These are phyloP conservation scores for Mortierella sp. DNA, from an alignment of 371 early-diverging fungal genomes.

Conservation along the genomic window DNA sequence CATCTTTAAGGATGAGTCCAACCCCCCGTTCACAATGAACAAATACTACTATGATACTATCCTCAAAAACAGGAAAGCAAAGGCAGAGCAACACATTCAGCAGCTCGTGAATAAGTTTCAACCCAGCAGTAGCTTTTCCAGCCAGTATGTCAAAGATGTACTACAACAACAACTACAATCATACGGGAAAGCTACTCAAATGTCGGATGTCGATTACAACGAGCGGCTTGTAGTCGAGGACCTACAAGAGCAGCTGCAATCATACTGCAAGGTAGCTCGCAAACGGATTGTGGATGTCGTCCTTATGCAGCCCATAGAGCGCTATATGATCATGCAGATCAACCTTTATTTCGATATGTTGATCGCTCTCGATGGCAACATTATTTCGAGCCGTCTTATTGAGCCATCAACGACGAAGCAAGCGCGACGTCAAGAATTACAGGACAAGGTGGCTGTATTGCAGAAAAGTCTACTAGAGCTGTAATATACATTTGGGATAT, in stretches of 20 bases:
- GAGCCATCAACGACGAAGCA: conserved; percentile 14
- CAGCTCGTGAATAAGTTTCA: neutral
- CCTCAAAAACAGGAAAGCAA: conserved; percentile 23
- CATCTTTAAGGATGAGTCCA: conserved; percentile 36
- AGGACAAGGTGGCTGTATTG: conserved; percentile 26
- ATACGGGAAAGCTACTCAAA: neutral
- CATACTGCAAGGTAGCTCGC: conserved; percentile 41
- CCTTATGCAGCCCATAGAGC: conserved; percentile 40
- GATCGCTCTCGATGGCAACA: conserved; percentile 25
- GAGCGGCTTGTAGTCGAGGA: conserved; percentile 28
- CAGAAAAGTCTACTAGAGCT: conserved; percentile 26
- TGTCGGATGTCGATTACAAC: conserved; percentile 25
- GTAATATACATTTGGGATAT: conserved; percentile 14
- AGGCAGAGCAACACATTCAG: conserved; percentile 9
- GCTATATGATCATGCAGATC: conserved; percentile 39
- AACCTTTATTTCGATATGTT: conserved; percentile 32
- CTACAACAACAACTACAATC: neutral
- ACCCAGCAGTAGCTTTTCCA: neutral
- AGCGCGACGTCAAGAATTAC: conserved; percentile 27
- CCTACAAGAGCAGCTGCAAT: conserved; percentile 23
- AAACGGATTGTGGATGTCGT: conserved; percentile 39
- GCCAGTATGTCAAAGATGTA: neutral
- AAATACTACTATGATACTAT: conserved; percentile 35
- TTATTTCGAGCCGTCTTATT: conserved; percentile 24
- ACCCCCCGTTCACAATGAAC: conserved; percentile 42